Evolutionary conservation across 164 flowering plant species (phyloP), one percentile per base, ranked within the genome.

Genomic region (Vitis cinerea): DNA sequence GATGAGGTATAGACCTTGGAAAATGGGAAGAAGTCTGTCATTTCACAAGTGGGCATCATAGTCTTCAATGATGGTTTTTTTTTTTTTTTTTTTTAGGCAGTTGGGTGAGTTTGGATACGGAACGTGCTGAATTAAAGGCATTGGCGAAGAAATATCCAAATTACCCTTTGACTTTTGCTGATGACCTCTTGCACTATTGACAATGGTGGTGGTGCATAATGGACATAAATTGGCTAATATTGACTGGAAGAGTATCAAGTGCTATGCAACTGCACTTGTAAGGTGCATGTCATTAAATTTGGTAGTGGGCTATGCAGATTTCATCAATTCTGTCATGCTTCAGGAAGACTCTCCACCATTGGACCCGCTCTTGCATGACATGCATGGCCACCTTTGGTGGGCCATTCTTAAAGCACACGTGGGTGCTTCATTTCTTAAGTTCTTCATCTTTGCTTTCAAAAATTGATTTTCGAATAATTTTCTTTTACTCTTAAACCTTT

Each of bases 141-240:
- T 74, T 93, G 74, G 79, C 85, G 47, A 84, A 81, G 81, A 86
- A 76, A 70, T 62, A 90, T 85, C 85, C 84, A 16, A 78, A 69
- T 65, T 93, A 95, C 78, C 87, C 82, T 3, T 79, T 95, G 81
- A 90, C 94, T n/a, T 90, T 95, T 71, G 69, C 87, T 1, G 99
- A 98, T 11, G 98, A 95, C 79, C 93, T 98, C 2, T 91, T 0
- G 83, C 91, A 15, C 75, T 89, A 72, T 63, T 89, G 74, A 69
- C 90, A 3, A 73, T 87, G 74, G 75, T 87, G 72, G 90, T 81
- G 67, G 87, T 82, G 72, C 83, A 73, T 14, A 76, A 86, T 78
- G 69, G 72, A 14, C 79, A 82, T 61, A 77, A 59, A 61, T 64
- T 89, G 75, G 90, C 82, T 15, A 77, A 81, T 61, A 83, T 89